Evolutionary conservation across 148 eudicot species (phyloP).

Genomic region (Vaccinium darrowii): DNA sequence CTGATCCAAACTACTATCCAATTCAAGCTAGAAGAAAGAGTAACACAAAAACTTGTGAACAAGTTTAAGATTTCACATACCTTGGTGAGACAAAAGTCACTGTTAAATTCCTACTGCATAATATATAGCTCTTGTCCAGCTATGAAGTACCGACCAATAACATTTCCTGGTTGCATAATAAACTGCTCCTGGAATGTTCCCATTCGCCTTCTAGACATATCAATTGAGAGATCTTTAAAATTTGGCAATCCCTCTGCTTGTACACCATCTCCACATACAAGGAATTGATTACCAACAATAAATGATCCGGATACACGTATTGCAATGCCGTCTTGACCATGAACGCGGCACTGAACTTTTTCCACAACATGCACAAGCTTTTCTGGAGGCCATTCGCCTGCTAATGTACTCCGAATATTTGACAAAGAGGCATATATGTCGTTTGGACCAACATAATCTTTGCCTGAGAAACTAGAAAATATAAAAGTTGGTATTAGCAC

Average conservation of each 20-base stretch:
- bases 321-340: slow-evolving; percentile 74
- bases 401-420: slow-evolving; percentile 67
- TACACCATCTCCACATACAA: slow-evolving; percentile 91
- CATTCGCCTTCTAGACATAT: slow-evolving; percentile 57
- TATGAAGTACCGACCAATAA: slow-evolving; percentile 66
- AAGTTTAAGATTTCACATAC: slow-evolving; percentile 3
- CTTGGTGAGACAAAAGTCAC: slow-evolving; percentile 4
- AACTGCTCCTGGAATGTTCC: slow-evolving; percentile 91
- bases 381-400: slow-evolving; percentile 87
- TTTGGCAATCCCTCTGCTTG: slow-evolving; percentile 88
- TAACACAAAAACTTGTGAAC: neutral
- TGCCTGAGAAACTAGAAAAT: slow-evolving; percentile 67
- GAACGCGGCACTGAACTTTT: slow-evolving; percentile 84
- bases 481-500: slow-evolving; percentile 11
- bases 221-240: slow-evolving; percentile 74
- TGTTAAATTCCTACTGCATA: slow-evolving; percentile 35
- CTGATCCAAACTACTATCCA: neutral
- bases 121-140: slow-evolving; percentile 82
- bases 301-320: slow-evolving; percentile 86
- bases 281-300: slow-evolving; percentile 76
- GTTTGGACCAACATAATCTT: slow-evolving; percentile 52
- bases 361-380: slow-evolving; percentile 91
- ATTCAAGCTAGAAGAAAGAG: neutral
- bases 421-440: slow-evolving; percentile 53
- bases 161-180: slow-evolving; percentile 58